Base-by-base conservation (phyloP, 1,284 basidiomycete genomes). In the Fomitiporia mediterranea region DNA sequence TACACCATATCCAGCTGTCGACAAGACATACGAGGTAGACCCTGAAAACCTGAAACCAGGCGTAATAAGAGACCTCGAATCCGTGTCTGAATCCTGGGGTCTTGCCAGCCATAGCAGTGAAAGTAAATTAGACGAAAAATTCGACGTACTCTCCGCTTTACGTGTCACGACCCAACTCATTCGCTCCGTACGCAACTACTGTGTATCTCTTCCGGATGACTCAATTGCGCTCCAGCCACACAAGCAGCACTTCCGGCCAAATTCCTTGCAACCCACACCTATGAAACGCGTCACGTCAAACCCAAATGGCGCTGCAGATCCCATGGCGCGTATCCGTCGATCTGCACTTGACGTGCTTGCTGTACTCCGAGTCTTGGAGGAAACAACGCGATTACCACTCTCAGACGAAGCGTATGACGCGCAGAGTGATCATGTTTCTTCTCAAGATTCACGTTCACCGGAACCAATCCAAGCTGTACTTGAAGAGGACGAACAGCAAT, bases 131-230 rank as follows among this genome's bases (percentile, higher is more conserved):
- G 61, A 60, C 30, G 61, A 62, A 27, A 60, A 63, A 27, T 63
- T 72, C 17, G 84, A 91, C 61, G 77, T 93, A 3, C 77, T 92
- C 5, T 73, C 72, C 7, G 72, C 83, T 2, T 79, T 93, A 48
- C 83, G 89, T 66, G 80, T 77, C 1, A 92, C 89, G 0, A 93
- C 91, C 4, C 79, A 77, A 44, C 82, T 87, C 3, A 82, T 94
- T 55, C 81, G 90, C 35, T 83, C 85, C 23, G 85, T 91, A 30
- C 79, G 90, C 21, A 90, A 91, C 67, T 92, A 91, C 66, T 73
- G 91, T 27, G 73, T 92, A 27, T 83, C 87, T 0, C 79, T 92
- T 15, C 90, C 89, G 0, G 86, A 89, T 64, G 88, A 90, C 60
- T 77, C 79, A 2, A 72, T 79, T 11, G 78, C 75, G 25, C 75